phyloP scores from a whole-genome alignment of 2,329 filamentous ascomycete species.

The Leptosphaerulina australis region DNA sequence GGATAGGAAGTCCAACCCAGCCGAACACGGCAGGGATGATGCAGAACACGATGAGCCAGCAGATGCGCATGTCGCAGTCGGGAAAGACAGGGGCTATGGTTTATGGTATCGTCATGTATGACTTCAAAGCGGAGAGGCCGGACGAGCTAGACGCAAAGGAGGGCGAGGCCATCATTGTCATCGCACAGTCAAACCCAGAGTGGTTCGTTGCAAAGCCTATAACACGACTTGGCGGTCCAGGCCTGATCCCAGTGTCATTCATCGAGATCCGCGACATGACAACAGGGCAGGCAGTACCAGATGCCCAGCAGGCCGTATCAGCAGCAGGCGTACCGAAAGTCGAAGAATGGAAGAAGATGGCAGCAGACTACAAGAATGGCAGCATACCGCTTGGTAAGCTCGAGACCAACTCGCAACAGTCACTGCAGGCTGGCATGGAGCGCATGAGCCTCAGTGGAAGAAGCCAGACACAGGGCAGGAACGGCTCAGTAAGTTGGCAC shows the following conservation, averaged over 20 bases:
- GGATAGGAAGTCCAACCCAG: conserved; percentile 42
- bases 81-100: conserved; percentile 80
- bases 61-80: conserved; percentile 48
- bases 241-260: conserved; percentile 93
- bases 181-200: conserved; percentile 96
- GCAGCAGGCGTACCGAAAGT: conserved; percentile 91
- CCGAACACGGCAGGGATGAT: conserved; percentile 27
- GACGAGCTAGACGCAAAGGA: conserved; percentile 95
- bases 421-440: conserved; percentile 65
- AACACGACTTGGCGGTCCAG: conserved; percentile 90
- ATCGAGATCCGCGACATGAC: conserved; percentile 96
- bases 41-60: conserved; percentile 33
- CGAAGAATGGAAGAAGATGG: conserved; percentile 99
- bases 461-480: conserved; percentile 33
- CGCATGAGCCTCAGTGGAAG: conserved; percentile 72
- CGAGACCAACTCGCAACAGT: conserved; percentile 61
- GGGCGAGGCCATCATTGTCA: conserved; percentile 96
- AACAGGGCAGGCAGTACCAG: conserved; percentile 78
- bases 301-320: conserved; percentile 83
- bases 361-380: conserved; percentile 98
- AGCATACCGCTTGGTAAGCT: conserved; percentile 96
- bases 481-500: conserved; percentile 41
- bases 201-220: conserved; percentile 99
- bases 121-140: conserved; percentile 92
- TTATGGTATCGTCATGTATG: conserved; percentile 95